Conservation (phyloP, 352 stramenopile species). For the Phytopythium boreale region DNA sequence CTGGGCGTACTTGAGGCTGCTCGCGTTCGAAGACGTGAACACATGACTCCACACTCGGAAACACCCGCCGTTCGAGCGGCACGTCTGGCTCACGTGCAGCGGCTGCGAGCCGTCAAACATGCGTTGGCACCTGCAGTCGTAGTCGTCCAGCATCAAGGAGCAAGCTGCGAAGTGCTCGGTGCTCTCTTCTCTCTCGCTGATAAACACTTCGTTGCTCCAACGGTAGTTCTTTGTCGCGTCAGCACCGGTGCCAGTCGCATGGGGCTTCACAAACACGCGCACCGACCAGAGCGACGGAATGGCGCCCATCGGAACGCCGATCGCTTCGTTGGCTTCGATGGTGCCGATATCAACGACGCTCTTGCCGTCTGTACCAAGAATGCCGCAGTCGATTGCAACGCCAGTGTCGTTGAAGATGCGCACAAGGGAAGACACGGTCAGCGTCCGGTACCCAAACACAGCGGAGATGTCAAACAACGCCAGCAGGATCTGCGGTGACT, state of each 20-base stretch:
- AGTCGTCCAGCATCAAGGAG: conserved; percentile 67
- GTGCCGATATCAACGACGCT: conserved; percentile 54
- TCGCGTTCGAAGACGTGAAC: conserved; percentile 64
- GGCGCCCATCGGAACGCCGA: conserved; percentile 64
- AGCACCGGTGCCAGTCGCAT: conserved; percentile 12
- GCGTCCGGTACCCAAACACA: conserved; percentile 63
- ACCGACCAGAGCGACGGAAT: conserved; percentile 52
- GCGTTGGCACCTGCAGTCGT: conserved; percentile 70
- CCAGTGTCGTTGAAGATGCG: conserved; percentile 75
- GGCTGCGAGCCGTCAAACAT: conserved; percentile 77
- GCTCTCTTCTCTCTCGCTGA: conserved; percentile 64
- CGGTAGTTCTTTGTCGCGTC: conserved; percentile 39
- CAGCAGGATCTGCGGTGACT: conserved; percentile 30
- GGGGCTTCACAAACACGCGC: conserved; percentile 62
- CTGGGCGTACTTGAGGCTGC: conserved; percentile 64
- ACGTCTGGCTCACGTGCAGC: conserved; percentile 69
- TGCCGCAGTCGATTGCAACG: conserved; percentile 49
- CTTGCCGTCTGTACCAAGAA: conserved; percentile 57
- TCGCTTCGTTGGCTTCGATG: conserved; percentile 59
- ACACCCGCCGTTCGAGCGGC: conserved; percentile 64
- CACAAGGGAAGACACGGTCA: conserved; percentile 78
- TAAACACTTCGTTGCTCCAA: conserved; percentile 82
- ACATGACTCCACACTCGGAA: conserved; percentile 62
- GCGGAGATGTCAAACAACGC: conserved; percentile 75
- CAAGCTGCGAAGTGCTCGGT: conserved; percentile 59